Percentiles rank a stretch among this genome's conserved stretches.
Conservation (phyloP, 2,329 filamentous ascomycete genomes). For the Diaporthe caulivora region DNA sequence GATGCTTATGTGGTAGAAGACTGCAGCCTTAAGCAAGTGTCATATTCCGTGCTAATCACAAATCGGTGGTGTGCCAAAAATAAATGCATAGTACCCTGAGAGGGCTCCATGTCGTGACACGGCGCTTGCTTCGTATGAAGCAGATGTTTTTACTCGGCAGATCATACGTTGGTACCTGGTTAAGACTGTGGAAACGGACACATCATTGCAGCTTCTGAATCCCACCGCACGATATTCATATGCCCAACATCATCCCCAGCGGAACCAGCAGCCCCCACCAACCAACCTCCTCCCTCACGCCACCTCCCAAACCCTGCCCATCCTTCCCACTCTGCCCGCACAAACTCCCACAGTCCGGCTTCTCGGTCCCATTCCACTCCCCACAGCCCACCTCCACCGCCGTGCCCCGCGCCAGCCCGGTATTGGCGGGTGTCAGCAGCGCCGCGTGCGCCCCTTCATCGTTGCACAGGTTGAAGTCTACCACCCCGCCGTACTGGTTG, state of each 20-base stretch:
- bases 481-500: constrained; percentile 26
- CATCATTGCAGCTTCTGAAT: not conserved
- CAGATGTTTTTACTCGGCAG: not conserved
- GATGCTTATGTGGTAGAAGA: too few relatives aligned
- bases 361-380: constrained; percentile 25
- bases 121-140: not conserved
- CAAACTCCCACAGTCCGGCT: constrained; percentile 27
- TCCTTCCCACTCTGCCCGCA: constrained; percentile 18
- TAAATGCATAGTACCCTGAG: too few relatives aligned
- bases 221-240: not conserved
- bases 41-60: too few relatives aligned
- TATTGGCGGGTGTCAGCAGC: constrained; percentile 10
- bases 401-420: constrained; percentile 23
- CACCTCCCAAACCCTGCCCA: not conserved
- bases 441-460: constrained; percentile 33
- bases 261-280: constrained; percentile 11
- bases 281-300: constrained; percentile 11
- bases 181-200: not conserved
- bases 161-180: not conserved
- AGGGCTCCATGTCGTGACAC: not conserved
- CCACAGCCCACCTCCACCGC: constrained; percentile 18
- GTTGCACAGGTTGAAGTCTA: constrained; percentile 34
- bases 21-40: too few relatives aligned
- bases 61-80: too few relatives aligned
- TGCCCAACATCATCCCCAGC: constrained; percentile 13